Percentiles rank a stretch among this genome's conserved stretches.
These are phyloP conservation scores for Quercus ilex DNA, from an alignment of 306 rosid species.

Conservation along the genomic window DNA sequence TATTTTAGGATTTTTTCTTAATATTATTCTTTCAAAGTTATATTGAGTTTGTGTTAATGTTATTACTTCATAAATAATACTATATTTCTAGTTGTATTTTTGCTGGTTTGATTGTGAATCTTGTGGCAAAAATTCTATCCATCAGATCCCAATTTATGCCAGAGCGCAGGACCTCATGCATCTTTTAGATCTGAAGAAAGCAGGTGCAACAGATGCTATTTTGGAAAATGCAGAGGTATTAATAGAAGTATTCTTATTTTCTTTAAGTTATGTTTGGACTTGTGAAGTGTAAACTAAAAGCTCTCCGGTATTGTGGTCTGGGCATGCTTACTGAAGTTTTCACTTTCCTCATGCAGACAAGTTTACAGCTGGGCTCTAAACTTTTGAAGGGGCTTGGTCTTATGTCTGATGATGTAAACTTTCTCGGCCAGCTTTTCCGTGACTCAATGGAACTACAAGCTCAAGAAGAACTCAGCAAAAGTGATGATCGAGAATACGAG, in stretches of 20 bases:
- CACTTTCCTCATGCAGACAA: slow-evolving; percentile 61
- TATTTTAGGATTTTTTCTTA: not conserved
- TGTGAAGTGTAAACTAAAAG: not conserved
- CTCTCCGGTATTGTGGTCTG: not conserved
- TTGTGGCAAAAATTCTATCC: slow-evolving; percentile 24
- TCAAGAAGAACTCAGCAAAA: slow-evolving; percentile 51
- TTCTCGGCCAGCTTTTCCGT: slow-evolving; percentile 76
- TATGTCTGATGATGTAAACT: slow-evolving; percentile 95
- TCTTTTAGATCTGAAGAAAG: slow-evolving; percentile 84
- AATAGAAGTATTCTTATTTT: not conserved
- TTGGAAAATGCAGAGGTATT: slow-evolving; percentile 89
- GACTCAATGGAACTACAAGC: slow-evolving; percentile 94
- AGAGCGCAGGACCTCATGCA: slow-evolving; percentile 83
- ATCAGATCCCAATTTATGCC: slow-evolving; percentile 89
- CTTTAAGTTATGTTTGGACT: slow-evolving; percentile 11
- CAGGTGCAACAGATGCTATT: slow-evolving; percentile 93
- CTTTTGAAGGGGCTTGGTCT: slow-evolving; percentile 92
- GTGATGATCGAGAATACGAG: slow-evolving; percentile 47
- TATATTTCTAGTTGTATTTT: not conserved
- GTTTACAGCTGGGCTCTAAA: slow-evolving; percentile 95
- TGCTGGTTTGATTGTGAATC: slow-evolving; percentile 20
- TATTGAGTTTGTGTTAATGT: not conserved
- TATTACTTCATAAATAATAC: not conserved
- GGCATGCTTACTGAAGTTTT: slow-evolving; percentile 12
- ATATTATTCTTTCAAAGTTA: not conserved